phyloP scores from a whole-genome alignment of 768 basidiomycete genomes.

The Boletus subcaerulescens region DNA sequence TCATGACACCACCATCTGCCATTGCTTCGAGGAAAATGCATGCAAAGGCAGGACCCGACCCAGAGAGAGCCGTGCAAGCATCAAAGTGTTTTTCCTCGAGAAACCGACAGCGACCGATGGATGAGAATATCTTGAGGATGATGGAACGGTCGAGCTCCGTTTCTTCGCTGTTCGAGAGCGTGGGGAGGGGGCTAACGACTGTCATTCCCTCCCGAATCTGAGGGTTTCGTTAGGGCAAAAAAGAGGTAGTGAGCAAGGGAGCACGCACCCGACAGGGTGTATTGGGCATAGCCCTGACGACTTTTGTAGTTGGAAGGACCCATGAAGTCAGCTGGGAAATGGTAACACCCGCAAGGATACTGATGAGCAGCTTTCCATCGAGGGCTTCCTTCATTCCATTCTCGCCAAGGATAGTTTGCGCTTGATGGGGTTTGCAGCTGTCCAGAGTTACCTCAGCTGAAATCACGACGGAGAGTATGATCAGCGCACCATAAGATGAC shows the following conservation, averaged over 20 bases:
- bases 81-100: conserved; percentile 99
- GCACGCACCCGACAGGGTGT: conserved; percentile 85
- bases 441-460: not conserved
- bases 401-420: conserved; percentile 66
- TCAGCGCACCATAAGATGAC: conserved; percentile 77
- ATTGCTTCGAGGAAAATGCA: conserved; percentile 97
- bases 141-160: conserved; percentile 65
- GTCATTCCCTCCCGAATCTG: conserved; percentile 99
- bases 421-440: conserved; percentile 94
- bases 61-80: conserved; percentile 94
- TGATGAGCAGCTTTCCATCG: conserved; percentile 88
- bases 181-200: conserved; percentile 73
- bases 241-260: not conserved
- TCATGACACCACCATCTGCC: conserved; percentile 99
- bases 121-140: conserved; percentile 92
- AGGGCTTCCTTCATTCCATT: conserved; percentile 80
- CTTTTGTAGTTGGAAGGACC: conserved; percentile 74
- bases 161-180: conserved; percentile 35
- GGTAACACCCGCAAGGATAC: conserved; percentile 96
- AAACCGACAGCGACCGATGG: conserved; percentile 93
- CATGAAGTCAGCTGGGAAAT: conserved; percentile 73
- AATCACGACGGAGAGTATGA: not conserved
- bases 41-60: conserved; percentile 95
- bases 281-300: conserved; percentile 98
- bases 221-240: not conserved